These are phyloP conservation scores for Tetracladium setigerum DNA, from an alignment of 495 filamentous ascomycete species.

Conservation along the genomic window DNA sequence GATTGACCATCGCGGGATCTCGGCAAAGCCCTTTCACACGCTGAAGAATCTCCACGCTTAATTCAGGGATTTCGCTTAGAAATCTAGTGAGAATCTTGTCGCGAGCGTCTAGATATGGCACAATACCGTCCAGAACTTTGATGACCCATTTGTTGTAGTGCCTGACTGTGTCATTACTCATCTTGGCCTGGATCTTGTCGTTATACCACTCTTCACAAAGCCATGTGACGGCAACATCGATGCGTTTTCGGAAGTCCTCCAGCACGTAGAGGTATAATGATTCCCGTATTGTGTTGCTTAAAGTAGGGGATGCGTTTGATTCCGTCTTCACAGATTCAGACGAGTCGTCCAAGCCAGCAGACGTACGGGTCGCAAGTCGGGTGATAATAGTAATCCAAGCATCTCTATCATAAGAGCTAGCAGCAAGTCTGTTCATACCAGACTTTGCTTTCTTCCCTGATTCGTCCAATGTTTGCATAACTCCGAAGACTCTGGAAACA, in stretches of 20 bases:
- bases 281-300: constrained; percentile 68
- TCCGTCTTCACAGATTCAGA: constrained; percentile 42
- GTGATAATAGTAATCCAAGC: constrained; percentile 85
- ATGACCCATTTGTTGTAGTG: constrained; percentile 78
- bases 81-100: constrained; percentile 88
- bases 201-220: constrained; percentile 98
- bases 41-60: constrained; percentile 60
- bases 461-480: constrained; percentile 60
- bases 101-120: constrained; percentile 76
- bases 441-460: constrained; percentile 45
- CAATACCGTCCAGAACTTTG: constrained; percentile 75
- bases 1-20: constrained; percentile 66
- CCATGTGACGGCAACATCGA: constrained; percentile 85
- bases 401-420: constrained; percentile 77
- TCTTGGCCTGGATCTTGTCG: constrained; percentile 55
- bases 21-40: constrained; percentile 73
- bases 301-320: constrained; percentile 20
- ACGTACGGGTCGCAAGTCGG: constrained; percentile 75
- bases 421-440: constrained; percentile 79
- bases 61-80: constrained; percentile 81
- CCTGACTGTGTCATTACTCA: constrained; percentile 36
- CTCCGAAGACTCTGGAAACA: constrained; percentile 67
- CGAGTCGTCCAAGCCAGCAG: constrained; percentile 54
- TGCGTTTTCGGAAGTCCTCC: constrained; percentile 80
- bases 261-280: constrained; percentile 74